These are phyloP conservation scores for Globisporangium paroecandrum DNA, from an alignment of 352 stramenopile species.

Conservation along the genomic window DNA sequence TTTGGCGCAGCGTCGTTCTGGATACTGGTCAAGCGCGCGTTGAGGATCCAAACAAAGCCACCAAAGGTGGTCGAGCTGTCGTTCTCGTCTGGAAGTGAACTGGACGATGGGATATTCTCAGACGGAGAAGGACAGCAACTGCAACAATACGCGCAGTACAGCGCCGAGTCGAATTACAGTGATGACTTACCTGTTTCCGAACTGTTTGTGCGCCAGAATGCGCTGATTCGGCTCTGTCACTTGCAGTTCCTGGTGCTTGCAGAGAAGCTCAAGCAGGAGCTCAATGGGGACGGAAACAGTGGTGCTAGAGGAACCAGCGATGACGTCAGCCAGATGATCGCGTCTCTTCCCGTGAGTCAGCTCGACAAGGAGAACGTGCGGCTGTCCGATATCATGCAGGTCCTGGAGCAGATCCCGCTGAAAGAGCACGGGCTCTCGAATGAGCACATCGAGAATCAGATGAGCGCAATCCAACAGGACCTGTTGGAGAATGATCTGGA, in stretches of 20 bases:
- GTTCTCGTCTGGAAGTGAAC: conserved; percentile 1
- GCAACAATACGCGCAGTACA: conserved; percentile 1
- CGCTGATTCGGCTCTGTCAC: conserved; percentile 38
- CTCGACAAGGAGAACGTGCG: conserved; percentile 10
- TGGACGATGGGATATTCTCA: background rate
- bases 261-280: conserved; percentile 47
- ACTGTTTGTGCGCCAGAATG: conserved; percentile 22
- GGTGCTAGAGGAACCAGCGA: conserved; percentile 14
- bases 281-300: conserved; percentile 18
- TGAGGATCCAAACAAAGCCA: background rate
- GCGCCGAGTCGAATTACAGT: background rate
- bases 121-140: background rate
- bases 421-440: conserved; percentile 29
- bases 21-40: conserved; percentile 18
- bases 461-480: conserved; percentile 27
- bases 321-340: conserved; percentile 24
- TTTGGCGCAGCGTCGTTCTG: conserved; percentile 27
- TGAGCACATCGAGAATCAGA: conserved; percentile 26
- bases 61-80: background rate
- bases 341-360: conserved; percentile 21
- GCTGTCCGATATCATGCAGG: conserved; percentile 18
- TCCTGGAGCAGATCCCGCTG: conserved; percentile 35
- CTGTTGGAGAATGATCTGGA: conserved; percentile 20
- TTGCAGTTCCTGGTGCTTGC: conserved; percentile 39
- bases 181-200: background rate